phyloP scores from a whole-genome alignment of 2,329 filamentous ascomycete genomes.

The Cladophialophora yegresii region DNA sequence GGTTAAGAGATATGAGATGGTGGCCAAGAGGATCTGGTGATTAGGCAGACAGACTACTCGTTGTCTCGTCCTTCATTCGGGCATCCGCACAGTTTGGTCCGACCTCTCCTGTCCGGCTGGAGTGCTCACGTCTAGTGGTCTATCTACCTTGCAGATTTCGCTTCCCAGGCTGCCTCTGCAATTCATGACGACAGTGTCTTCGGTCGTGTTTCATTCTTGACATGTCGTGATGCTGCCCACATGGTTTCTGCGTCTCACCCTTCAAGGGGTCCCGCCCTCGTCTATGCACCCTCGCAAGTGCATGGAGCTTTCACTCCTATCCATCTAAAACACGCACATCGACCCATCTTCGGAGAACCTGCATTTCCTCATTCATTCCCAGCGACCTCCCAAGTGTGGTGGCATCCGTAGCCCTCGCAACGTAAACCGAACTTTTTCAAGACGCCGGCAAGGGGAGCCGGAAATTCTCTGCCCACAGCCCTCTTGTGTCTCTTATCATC shows the following conservation, averaged over 20 bases:
- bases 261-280: neutral
- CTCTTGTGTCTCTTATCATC: neutral
- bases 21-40: slow-evolving; percentile 94
- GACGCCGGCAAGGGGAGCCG: neutral
- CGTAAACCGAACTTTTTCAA: neutral
- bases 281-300: neutral
- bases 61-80: neutral
- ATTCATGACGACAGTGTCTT: neutral
- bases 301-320: neutral
- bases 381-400: neutral
- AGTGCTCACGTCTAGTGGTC: neutral
- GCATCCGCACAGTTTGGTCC: neutral
- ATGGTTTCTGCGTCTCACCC: neutral
- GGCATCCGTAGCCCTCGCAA: neutral
- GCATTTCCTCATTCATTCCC: neutral
- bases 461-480: neutral
- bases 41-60: slow-evolving; percentile 47
- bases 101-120: neutral
- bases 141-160: neutral
- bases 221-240: neutral
- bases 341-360: neutral
- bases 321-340: neutral
- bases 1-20: slow-evolving; percentile 87
- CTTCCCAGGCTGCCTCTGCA: neutral
- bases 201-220: neutral